Conservation (phyloP, 2,329 filamentous ascomycete genomes). For the Madurella fahalii region DNA sequence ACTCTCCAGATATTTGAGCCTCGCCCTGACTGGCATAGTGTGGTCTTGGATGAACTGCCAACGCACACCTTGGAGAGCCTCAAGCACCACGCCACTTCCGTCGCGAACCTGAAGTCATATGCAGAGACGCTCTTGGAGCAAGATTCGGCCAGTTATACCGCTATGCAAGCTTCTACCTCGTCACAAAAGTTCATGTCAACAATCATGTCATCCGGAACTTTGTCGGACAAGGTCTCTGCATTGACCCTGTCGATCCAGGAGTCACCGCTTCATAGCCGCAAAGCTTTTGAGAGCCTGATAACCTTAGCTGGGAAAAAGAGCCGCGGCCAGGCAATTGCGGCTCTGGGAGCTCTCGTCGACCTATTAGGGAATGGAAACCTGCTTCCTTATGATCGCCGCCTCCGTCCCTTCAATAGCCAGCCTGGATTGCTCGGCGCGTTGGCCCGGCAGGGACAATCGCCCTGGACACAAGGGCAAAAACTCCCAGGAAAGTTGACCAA, state of each 20-base stretch:
- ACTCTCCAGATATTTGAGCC: conserved; percentile 50
- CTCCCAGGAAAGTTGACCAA: conserved; percentile 72
- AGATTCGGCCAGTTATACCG: conserved; percentile 72
- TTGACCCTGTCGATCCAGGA: conserved; percentile 93
- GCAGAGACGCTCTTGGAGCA: conserved; percentile 70
- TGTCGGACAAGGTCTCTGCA: conserved; percentile 95
- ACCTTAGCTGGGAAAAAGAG: conserved; percentile 86
- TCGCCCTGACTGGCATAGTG: conserved; percentile 54
- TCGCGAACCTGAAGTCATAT: conserved; percentile 59
- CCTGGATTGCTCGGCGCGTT: conserved; percentile 69
- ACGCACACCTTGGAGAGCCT: conserved; percentile 43
- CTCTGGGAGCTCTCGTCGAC: conserved; percentile 91
- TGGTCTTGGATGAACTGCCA: conserved; percentile 42
- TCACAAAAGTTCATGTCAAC: conserved; percentile 95
- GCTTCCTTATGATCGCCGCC: conserved; percentile 74
- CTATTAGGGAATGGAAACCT: conserved; percentile 84
- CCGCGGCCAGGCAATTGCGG: conserved; percentile 85
- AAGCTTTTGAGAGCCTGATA: conserved; percentile 81
- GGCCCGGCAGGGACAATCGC: conserved; percentile 51
- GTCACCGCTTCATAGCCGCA: conserved; percentile 87
- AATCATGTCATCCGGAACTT: conserved; percentile 93
- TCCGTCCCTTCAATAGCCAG: conserved; percentile 76
- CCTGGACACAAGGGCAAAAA: conserved; percentile 65
- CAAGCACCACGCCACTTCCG: conserved; percentile 39
- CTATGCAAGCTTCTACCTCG: conserved; percentile 72